Percentiles rank a stretch among this genome's conserved stretches.
These are phyloP conservation scores for Tieghemostelium lacteum DNA, from an alignment of 78 protist species.

Conservation along the genomic window DNA sequence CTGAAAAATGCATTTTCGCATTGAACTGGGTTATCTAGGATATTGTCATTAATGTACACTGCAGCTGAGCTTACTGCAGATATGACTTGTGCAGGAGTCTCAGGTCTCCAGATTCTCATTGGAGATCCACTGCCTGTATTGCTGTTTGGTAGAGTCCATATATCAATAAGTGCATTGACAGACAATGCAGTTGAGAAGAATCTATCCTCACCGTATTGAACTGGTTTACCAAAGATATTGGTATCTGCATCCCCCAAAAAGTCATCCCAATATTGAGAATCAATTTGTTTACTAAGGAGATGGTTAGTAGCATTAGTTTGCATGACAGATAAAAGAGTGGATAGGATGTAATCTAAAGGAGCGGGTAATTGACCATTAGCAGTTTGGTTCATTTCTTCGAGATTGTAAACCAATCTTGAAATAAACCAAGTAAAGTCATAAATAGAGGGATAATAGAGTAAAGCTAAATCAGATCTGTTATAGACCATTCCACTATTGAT, in stretches of 20 bases:
- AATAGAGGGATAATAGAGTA: constrained; percentile 24
- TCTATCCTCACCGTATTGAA: constrained; percentile 23
- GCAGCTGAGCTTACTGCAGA: neutral
- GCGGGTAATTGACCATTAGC: neutral
- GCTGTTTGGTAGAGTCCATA: constrained; percentile 16
- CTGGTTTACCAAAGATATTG: neutral
- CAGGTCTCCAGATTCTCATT: neutral
- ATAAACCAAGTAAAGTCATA: constrained; percentile 36
- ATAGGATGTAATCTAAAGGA: neutral
- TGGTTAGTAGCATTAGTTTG: neutral
- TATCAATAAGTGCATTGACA: constrained; percentile 11
- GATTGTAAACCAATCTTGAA: neutral
- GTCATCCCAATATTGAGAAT: constrained; percentile 19
- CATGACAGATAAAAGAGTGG: neutral
- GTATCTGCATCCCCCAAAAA: constrained; percentile 38
- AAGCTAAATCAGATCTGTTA: neutral
- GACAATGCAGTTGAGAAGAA: constrained; percentile 15
- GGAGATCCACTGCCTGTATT: neutral
- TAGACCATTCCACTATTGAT: constrained; percentile 8
- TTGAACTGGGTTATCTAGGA: neutral
- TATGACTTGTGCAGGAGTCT: neutral
- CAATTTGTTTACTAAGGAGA: neutral
- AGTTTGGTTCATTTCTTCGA: neutral
- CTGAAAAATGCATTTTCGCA: constrained; percentile 31
- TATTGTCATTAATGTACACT: neutral